A percentile compares a stretch with the other conserved stretches of the same genome.
Evolutionary conservation across 768 basidiomycete genomes (phyloP).

Genomic region (Pleurotus tuoliensis): DNA sequence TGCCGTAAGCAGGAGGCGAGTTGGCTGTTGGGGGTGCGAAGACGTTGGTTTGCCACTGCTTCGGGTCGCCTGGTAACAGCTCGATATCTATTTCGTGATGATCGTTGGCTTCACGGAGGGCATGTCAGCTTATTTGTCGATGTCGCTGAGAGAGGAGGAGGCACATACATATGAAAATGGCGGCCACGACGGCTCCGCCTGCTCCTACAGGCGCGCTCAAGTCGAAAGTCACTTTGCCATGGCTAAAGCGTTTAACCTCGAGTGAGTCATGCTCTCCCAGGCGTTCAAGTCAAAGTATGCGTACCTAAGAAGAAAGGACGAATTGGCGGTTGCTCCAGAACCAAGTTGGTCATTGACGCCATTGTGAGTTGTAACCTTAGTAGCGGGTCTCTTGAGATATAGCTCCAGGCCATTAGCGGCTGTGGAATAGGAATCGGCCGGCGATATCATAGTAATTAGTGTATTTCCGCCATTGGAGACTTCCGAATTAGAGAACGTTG

Average conservation of each 20-base stretch:
- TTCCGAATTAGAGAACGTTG: constrained; percentile 17
- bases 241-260: constrained; percentile 14
- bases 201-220: constrained; percentile 25
- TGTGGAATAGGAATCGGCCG: constrained; percentile 22
- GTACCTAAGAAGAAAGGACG: constrained; percentile 26
- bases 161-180: constrained; percentile 32
- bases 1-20: constrained; percentile 29
- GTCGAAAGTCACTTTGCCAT: constrained; percentile 32
- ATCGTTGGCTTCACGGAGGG: constrained; percentile 12
- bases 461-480: constrained; percentile 11
- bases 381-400: constrained; percentile 26
- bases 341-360: constrained; percentile 32
- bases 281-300: not conserved
- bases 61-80: constrained; percentile 31
- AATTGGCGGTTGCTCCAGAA: constrained; percentile 36
- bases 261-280: not conserved
- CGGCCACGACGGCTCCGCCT: constrained; percentile 34
- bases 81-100: constrained; percentile 42
- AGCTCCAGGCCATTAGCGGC: constrained; percentile 20
- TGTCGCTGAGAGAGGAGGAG: too few species aligned
- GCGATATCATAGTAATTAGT: constrained; percentile 26
- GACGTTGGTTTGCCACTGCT: constrained; percentile 38
- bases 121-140: not conserved
- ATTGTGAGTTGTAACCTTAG: constrained; percentile 22
- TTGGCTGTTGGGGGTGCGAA: constrained; percentile 29